Percentiles rank a stretch among this genome's conserved stretches.
Evolutionary conservation across 371 early-diverging fungal species (phyloP).

Genomic region (Circinella umbellata): DNA sequence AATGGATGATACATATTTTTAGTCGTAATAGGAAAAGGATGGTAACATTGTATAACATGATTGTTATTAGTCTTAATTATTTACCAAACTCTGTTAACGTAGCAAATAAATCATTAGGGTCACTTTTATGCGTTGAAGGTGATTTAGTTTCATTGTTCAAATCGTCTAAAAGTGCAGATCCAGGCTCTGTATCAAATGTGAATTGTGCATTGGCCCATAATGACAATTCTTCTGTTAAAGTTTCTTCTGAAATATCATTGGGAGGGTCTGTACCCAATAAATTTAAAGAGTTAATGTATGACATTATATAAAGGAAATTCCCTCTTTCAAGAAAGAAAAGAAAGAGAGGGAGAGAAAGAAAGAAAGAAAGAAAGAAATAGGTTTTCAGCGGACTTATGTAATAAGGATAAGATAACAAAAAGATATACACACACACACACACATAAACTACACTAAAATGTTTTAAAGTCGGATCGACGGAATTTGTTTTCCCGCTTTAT

Average conservation of each 20-base stretch:
- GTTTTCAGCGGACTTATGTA: neutral
- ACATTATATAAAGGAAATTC: conserved; percentile 31
- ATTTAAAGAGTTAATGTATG: conserved; percentile 51
- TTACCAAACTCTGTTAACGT: conserved; percentile 19
- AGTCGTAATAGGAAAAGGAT: too few relatives aligned
- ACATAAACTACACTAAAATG: neutral
- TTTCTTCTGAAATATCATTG: conserved; percentile 40
- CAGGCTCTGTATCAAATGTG: conserved; percentile 63
- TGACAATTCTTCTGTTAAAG: conserved; percentile 43
- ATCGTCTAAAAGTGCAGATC: conserved; percentile 42
- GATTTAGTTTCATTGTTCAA: conserved; percentile 16
- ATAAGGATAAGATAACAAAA: neutral
- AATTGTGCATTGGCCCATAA: conserved; percentile 80
- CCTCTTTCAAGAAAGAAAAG: neutral
- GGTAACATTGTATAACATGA: too few relatives aligned
- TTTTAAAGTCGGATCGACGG: neutral
- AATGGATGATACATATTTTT: too few relatives aligned
- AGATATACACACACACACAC: neutral
- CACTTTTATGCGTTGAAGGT: neutral
- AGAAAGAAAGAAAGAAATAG: neutral
- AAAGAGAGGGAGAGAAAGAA: neutral
- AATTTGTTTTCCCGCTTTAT: neutral
- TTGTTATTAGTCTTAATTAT: neutral
- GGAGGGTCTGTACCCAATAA: conserved; percentile 45
- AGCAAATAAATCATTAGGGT: conserved; percentile 15